These are phyloP conservation scores for Aurifilum marmelostoma DNA, from an alignment of 2,329 filamentous ascomycete species.

Conservation along the genomic window DNA sequence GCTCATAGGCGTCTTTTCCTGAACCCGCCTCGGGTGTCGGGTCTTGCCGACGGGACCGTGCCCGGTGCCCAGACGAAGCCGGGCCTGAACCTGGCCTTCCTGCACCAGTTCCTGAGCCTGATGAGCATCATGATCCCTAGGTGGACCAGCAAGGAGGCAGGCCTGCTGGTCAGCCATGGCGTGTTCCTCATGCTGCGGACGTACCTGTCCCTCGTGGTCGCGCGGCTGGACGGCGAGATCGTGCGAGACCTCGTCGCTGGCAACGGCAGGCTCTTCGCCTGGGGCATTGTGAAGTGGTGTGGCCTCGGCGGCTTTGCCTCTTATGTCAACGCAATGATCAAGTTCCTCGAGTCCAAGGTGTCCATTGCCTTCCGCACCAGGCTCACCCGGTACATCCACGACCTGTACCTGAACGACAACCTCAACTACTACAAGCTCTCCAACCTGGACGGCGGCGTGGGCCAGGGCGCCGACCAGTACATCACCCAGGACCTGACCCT, in stretches of 20 bases:
- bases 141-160: conserved; percentile 95
- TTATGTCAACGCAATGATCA: conserved; percentile 99
- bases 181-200: conserved; percentile 89
- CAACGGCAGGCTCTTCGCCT: conserved; percentile 84
- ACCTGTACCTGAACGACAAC: conserved; percentile 92
- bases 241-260: conserved; percentile 95
- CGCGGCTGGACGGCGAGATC: conserved; percentile 91
- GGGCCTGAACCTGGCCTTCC: conserved; percentile 89
- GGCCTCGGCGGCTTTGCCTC: conserved; percentile 91
- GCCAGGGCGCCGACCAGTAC: conserved; percentile 91
- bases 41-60: conserved; percentile 73
- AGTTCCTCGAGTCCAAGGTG: conserved; percentile 95
- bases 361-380: conserved; percentile 97
- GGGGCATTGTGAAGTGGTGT: conserved; percentile 93
- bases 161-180: conserved; percentile 83
- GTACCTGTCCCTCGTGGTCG: conserved; percentile 91
- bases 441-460: conserved; percentile 90
- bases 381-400: conserved; percentile 94
- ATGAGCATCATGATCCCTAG: conserved; percentile 97
- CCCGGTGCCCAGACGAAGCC: conserved; percentile 91
- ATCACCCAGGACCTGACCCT: conserved; percentile 96
- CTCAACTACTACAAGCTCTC: conserved; percentile 95
- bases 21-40: conserved; percentile 83
- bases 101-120: conserved; percentile 94
- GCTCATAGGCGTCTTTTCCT: conserved; percentile 92